phyloP scores from a whole-genome alignment of 306 rosid genomes.

The Ammopiptanthus mongolicus region DNA sequence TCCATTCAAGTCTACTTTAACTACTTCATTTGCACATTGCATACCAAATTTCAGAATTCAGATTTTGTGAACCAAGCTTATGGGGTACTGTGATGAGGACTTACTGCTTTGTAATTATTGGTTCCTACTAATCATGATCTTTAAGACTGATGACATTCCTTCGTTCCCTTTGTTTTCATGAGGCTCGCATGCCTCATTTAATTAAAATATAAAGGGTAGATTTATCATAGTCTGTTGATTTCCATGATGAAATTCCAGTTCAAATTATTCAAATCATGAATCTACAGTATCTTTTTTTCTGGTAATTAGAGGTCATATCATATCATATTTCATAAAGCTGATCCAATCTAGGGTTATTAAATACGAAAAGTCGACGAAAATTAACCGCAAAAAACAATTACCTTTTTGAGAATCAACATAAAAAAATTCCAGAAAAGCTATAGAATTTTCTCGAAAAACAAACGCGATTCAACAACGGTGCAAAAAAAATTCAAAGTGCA shows the following conservation, averaged over 20 bases:
- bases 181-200: not conserved
- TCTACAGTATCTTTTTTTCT: not conserved
- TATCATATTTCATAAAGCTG: not conserved
- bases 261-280: not conserved
- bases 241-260: not conserved
- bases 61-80: not conserved
- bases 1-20: not conserved
- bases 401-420: not conserved
- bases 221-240: not conserved
- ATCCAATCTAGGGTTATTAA: slow-evolving; percentile 38
- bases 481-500: not conserved
- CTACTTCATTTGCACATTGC: not conserved
- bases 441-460: not conserved
- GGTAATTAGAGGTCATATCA: not conserved
- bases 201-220: not conserved
- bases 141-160: not conserved
- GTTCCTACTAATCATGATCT: not conserved
- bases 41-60: not conserved
- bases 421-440: not conserved
- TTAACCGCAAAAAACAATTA: not conserved
- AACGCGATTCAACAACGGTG: not conserved
- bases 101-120: not conserved
- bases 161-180: not conserved
- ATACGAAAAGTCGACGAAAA: not conserved
- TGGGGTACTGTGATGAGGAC: not conserved